Evolutionary conservation across 306 rosid genomes (phyloP).

Genomic region (Quercus variabilis): DNA sequence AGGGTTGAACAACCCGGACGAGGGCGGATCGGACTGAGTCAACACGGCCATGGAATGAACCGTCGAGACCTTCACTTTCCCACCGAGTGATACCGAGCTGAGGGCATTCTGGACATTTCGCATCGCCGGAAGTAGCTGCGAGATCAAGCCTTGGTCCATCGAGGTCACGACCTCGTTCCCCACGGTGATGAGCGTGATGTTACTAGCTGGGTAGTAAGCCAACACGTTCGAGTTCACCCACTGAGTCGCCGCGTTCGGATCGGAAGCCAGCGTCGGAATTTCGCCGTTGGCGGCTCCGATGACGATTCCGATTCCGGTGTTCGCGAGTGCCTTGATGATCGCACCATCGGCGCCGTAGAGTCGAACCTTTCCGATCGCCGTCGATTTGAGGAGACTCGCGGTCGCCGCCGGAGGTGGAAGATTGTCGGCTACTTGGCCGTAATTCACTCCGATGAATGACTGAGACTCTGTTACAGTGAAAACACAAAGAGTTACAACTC

Average conservation of each 20-base stretch:
- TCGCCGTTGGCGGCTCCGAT: slow-evolving; percentile 67
- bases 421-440: slow-evolving; percentile 73
- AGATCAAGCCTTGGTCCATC: slow-evolving; percentile 40
- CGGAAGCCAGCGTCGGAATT: slow-evolving; percentile 58
- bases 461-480: slow-evolving; percentile 57
- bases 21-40: slow-evolving; percentile 78
- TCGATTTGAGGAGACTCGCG: slow-evolving; percentile 54
- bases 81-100: slow-evolving; percentile 45
- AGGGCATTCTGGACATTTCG: slow-evolving; percentile 72
- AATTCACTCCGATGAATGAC: slow-evolving; percentile 82
- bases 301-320: slow-evolving; percentile 60
- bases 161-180: slow-evolving; percentile 78
- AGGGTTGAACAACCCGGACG: slow-evolving; percentile 64
- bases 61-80: slow-evolving; percentile 65
- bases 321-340: slow-evolving; percentile 52
- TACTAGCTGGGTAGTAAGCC: slow-evolving; percentile 63
- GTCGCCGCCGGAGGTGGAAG: slow-evolving; percentile 61
- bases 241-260: slow-evolving; percentile 57
- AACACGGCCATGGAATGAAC: slow-evolving; percentile 83
- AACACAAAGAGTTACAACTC: neutral
- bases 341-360: slow-evolving; percentile 71
- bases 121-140: slow-evolving; percentile 81
- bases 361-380: slow-evolving; percentile 57
- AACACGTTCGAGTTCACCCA: slow-evolving; percentile 71
- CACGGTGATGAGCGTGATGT: slow-evolving; percentile 63